Percentiles rank a stretch among this genome's conserved stretches.
Conservation (phyloP, 768 basidiomycete genomes). For the Mycena floridula region DNA sequence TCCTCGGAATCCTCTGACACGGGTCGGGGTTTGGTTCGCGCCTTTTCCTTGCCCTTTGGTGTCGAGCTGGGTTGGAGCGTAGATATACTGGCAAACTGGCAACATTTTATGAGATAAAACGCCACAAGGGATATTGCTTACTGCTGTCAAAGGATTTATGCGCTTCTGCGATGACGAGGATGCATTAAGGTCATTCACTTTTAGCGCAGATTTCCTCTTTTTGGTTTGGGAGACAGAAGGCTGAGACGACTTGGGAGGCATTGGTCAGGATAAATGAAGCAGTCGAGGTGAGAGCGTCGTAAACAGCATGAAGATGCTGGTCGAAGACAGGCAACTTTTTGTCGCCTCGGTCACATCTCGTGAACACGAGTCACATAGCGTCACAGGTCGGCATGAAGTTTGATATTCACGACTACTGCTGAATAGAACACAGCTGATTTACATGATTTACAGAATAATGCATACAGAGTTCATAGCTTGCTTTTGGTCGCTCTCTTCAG, state of each 20-base stretch:
- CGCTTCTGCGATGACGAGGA: constrained; percentile 4
- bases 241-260: too few species aligned
- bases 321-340: too few species aligned
- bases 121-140: constrained; percentile 3
- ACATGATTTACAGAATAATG: too few species aligned
- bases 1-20: background rate
- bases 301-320: too few species aligned
- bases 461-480: background rate
- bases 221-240: background rate
- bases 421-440: too few species aligned
- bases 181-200: constrained; percentile 1
- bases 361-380: too few species aligned
- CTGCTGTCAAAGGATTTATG: constrained; percentile 19
- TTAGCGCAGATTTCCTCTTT: background rate
- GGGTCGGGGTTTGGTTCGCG: constrained; percentile 1
- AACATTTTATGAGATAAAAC: background rate
- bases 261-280: too few species aligned
- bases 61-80: background rate
- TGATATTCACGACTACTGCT: too few species aligned
- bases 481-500: constrained; percentile 19
- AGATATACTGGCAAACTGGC: constrained; percentile 13
- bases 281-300: too few species aligned
- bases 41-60: constrained; percentile 14
- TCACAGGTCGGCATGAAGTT: too few species aligned
- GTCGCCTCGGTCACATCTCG: too few species aligned